Base-by-base conservation (phyloP, 1,139 yeast species). In the Yamadazyma diospyri region DNA sequence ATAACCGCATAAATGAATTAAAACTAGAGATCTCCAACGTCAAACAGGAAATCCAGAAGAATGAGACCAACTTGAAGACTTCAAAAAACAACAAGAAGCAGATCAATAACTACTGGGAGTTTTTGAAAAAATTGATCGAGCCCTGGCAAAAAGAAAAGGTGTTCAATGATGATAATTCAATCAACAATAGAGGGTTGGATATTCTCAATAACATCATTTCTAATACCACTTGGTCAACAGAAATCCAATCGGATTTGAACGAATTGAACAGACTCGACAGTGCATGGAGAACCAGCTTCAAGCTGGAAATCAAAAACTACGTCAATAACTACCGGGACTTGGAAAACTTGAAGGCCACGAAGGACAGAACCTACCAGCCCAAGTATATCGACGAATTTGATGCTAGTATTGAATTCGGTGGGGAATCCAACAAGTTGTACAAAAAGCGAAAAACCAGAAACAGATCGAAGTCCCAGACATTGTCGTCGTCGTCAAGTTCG, bases 321-420 rank as follows among this genome's bases (percentile, higher is more conserved):
- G 54, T 64, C 2, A 38, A 55, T 3, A 36, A 55, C 3, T 62
- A 56, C 32, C 61, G 66, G 30, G 41, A 57, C 11, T 36, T 61
- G 14, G 73, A 68, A 34, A 43, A 48, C 23, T 53, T 57, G n/a
- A 61, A 58, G 30, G 44, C 46, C 14, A 48, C 48, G 21, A 41
- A 27, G 5, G 64, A 61, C 33, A 44, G 48, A 5, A 43, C 40
- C 16, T 68, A 68, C 41, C 59, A 56, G 29, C 68, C 72, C 2
- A 50, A 50, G 11, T 55, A 52, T 34, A 37, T 63, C 37, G 52
- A 58, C 5, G 74, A 68, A 38, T 56, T 57, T 38, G 64, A 59
- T 39, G 73, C 72, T 2, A 60, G 69, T 25, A 48, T 64, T 27
- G 68, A 61, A 29, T 68, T 66, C 54, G 73, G 72, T 4, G 45